Evolutionary conservation across 2,329 filamentous ascomycete species (phyloP), one percentile per base, ranked within the genome.

Genomic region (Didymella pomorum): DNA sequence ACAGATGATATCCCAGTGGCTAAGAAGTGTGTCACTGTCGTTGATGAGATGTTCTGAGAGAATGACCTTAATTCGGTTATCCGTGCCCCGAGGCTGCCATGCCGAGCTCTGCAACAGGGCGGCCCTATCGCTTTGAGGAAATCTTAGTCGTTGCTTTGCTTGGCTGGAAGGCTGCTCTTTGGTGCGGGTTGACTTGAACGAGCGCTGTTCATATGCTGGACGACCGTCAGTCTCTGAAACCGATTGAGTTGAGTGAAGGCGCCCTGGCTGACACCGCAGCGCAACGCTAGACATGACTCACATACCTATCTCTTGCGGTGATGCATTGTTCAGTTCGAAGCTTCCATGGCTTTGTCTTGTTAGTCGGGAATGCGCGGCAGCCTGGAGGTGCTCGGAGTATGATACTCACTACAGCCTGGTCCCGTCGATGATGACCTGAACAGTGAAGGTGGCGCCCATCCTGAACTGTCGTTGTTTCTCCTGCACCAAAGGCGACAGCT

Each of bases 51-150:
- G 91, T 46, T 76, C 74, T 26, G 89, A 87, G 57, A 96, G 84
- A 52, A 93, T 76, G 25, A 96, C 76, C 71, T 89, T 92, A 78
- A 96, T 89, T 8, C 91, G 86, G 7, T 92, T 91, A 20, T 89
- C 75, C 28, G 88, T 81, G 58, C 94, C 91, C 6, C 84, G 84
- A 0, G 90, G 83, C 66, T 87, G 87, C 90, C 91, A 95, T 35
- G 46, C 18, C 61, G 87, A 84, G 56, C 80, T 85, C 67, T 92
- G 89, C 41, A 85, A 83, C 16, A 93, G 80, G 23, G 92, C 80
- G 66, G 90, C 87, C 51, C 83, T 82, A 55, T 89, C 87, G 68
- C 95, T 96, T 0, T 78, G 67, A 0, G 92, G 92, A 63, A 96
- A 96, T 31, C 79, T 83, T 42, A 96, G 83, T 82, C 81, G 55